These are phyloP conservation scores for Volvariella surrecta DNA, from an alignment of 1,284 basidiomycete genomes.

Conservation along the genomic window DNA sequence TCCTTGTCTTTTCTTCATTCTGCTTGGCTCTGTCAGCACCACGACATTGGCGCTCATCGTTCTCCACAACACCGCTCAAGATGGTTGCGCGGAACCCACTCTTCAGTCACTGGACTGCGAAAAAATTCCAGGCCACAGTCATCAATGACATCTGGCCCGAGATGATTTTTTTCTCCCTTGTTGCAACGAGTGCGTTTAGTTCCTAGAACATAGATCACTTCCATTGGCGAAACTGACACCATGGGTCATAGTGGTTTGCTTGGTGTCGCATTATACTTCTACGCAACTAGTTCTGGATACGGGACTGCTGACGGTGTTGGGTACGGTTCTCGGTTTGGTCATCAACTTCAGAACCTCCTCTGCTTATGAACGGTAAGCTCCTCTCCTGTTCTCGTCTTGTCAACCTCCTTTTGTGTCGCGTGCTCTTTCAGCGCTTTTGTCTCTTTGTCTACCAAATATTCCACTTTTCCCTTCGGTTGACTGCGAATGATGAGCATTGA, in stretches of 20 bases:
- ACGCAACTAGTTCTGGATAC: slow-evolving; percentile 34
- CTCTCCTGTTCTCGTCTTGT: background rate
- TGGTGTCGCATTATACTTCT: slow-evolving; percentile 38
- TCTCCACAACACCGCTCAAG: background rate
- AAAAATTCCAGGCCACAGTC: slow-evolving; percentile 52
- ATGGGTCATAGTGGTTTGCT: slow-evolving; percentile 36
- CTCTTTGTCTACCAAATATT: too few species aligned
- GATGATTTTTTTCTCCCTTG: slow-evolving; percentile 41
- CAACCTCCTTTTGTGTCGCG: background rate
- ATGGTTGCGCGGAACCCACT: slow-evolving; percentile 42
- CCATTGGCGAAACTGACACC: background rate
- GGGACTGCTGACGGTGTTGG: slow-evolving; percentile 48
- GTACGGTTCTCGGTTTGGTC: slow-evolving; percentile 66
- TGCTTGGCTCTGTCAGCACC: too few species aligned
- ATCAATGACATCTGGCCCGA: slow-evolving; percentile 60
- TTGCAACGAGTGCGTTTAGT: slow-evolving; percentile 40
- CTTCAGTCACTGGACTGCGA: slow-evolving; percentile 35
- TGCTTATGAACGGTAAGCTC: slow-evolving; percentile 54
- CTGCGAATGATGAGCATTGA: too few species aligned
- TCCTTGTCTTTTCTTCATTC: too few species aligned
- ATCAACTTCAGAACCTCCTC: slow-evolving; percentile 60
- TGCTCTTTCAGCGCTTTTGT: too few species aligned
- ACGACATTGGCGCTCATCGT: too few species aligned
- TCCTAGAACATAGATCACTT: background rate
- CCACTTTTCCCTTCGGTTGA: too few species aligned